phyloP scores from a whole-genome alignment of 2,329 filamentous ascomycete genomes.

The Colletotrichum brevisporum region DNA sequence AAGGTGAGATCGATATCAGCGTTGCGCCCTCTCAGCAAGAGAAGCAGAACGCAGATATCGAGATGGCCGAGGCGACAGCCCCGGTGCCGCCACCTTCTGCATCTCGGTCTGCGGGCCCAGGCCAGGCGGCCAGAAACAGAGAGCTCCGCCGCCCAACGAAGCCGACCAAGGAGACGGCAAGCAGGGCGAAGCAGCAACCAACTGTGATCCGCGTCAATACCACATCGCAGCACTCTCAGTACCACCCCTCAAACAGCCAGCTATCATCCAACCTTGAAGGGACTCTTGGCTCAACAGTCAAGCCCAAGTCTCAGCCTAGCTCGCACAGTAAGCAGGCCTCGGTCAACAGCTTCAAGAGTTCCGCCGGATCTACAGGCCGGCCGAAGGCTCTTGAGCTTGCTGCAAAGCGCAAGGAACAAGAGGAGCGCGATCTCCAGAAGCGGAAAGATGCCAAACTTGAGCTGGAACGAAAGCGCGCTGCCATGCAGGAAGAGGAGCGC shows the following conservation, averaged over 20 bases:
- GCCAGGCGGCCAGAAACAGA: slow-evolving; percentile 63
- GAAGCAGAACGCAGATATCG: slow-evolving; percentile 59
- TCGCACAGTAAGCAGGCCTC: slow-evolving; percentile 69
- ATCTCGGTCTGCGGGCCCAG: slow-evolving; percentile 64
- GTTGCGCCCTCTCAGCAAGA: slow-evolving; percentile 46
- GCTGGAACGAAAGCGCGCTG: slow-evolving; percentile 81
- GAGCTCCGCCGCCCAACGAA: slow-evolving; percentile 73
- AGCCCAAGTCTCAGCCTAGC: slow-evolving; percentile 76
- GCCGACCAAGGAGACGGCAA: slow-evolving; percentile 70
- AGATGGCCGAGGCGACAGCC: slow-evolving; percentile 70
- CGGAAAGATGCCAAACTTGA: slow-evolving; percentile 88
- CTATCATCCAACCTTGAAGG: slow-evolving; percentile 73
- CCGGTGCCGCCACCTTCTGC: slow-evolving; percentile 73
- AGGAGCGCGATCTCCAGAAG: slow-evolving; percentile 83
- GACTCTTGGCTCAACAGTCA: slow-evolving; percentile 59
- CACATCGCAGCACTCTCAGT: slow-evolving; percentile 72
- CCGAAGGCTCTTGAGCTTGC: slow-evolving; percentile 81
- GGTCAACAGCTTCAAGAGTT: slow-evolving; percentile 74
- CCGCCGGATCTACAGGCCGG: slow-evolving; percentile 73
- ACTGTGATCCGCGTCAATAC: slow-evolving; percentile 81
- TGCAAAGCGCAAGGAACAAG: slow-evolving; percentile 86
- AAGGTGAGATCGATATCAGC: slow-evolving; percentile 50
- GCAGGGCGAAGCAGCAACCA: slow-evolving; percentile 76
- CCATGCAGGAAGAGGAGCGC: slow-evolving; percentile 75
- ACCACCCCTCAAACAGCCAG: slow-evolving; percentile 70